Conservation (phyloP, 768 basidiomycete species). For the Amanita brunnescens region DNA sequence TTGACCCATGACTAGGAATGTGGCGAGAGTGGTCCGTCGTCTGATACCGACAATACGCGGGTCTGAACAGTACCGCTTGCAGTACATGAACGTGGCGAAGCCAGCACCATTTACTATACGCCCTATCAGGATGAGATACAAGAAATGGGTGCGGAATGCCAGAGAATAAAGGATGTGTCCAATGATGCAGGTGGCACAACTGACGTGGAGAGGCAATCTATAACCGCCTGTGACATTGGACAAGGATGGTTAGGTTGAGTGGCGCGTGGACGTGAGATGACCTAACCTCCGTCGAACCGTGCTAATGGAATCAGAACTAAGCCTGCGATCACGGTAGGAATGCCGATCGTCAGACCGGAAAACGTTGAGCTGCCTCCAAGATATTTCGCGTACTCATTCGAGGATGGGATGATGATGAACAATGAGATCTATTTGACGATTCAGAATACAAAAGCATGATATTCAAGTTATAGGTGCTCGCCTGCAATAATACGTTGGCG, state of each 20-base stretch:
- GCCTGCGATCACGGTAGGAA: constrained; percentile 56
- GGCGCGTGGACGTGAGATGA: too few species aligned
- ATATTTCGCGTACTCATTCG: constrained; percentile 50
- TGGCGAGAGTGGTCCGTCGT: constrained; percentile 51
- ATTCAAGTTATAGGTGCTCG: not conserved
- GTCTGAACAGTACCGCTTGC: constrained; percentile 60
- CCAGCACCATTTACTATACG: constrained; percentile 54
- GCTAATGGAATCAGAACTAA: constrained; percentile 48
- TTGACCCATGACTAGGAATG: constrained; percentile 56
- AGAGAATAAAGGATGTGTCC: constrained; percentile 54
- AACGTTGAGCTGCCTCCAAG: constrained; percentile 60
- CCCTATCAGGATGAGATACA: constrained; percentile 64
- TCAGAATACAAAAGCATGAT: too few species aligned
- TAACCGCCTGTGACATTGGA: constrained; percentile 38
- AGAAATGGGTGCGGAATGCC: constrained; percentile 49
- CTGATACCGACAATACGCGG: constrained; percentile 57
- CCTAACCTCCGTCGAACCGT: constrained; percentile 44
- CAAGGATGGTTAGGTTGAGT: not conserved
- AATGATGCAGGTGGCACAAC: constrained; percentile 41
- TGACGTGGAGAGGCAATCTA: constrained; percentile 41
- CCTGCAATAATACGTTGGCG: not conserved
- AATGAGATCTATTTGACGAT: constrained; percentile 52
- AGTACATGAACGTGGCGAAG: constrained; percentile 60
- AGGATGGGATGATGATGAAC: constrained; percentile 63
- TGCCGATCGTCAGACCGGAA: constrained; percentile 59